These are phyloP conservation scores for Penstemon eatonii DNA, from an alignment of 257 asterid species.

Conservation along the genomic window DNA sequence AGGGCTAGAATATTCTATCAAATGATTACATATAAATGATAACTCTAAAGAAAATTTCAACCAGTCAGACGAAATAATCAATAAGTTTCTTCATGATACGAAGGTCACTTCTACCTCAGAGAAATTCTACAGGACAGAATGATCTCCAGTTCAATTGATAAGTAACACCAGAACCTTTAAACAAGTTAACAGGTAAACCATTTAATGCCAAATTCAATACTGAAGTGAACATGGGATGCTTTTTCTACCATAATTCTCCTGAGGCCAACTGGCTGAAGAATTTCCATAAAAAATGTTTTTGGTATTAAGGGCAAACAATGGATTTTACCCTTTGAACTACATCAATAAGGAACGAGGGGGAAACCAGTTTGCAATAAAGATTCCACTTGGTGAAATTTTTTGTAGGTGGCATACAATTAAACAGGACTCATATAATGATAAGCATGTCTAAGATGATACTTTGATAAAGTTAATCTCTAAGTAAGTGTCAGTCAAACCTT, in stretches of 20 bases:
- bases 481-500: conserved; percentile 53
- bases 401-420: not conserved
- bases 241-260: not conserved
- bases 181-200: not conserved
- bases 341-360: not conserved
- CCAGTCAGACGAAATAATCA: too few relatives aligned
- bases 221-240: not conserved
- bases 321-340: not conserved
- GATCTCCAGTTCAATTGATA: not conserved
- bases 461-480: conserved; percentile 26
- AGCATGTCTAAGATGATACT: conserved; percentile 18
- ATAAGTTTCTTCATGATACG: not conserved
- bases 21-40: not conserved
- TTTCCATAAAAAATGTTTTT: not conserved
- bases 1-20: not conserved
- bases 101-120: not conserved
- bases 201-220: not conserved
- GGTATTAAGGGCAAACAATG: not conserved
- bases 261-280: not conserved
- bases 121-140: not conserved
- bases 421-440: conserved; percentile 18
- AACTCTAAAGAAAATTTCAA: not conserved
- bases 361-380: conserved; percentile 1
- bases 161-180: not conserved
- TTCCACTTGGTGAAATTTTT: conserved; percentile 15